A percentile compares a stretch with the other conserved stretches of the same genome.
phyloP scores from a whole-genome alignment of 306 rosid species.

The Medicago ruthenica region DNA sequence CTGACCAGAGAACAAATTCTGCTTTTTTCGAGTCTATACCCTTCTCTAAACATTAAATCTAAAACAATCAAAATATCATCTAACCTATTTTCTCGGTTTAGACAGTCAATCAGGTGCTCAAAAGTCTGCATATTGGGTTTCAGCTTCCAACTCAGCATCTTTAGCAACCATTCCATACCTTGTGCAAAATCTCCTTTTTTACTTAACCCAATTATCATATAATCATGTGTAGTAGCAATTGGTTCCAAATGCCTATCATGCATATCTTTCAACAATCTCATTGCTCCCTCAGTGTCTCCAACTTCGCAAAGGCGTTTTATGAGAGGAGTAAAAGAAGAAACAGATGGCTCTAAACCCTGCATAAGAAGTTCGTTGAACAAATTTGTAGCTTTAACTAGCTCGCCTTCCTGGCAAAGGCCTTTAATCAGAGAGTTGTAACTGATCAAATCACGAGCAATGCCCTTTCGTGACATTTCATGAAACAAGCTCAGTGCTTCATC shows the following conservation, averaged over 20 bases:
- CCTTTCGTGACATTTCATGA: slow-evolving; percentile 64
- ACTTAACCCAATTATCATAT: slow-evolving; percentile 56
- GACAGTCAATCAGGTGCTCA: slow-evolving; percentile 53
- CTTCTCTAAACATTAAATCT: slow-evolving; percentile 63
- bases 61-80: slow-evolving; percentile 69
- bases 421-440: slow-evolving; percentile 63
- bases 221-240: slow-evolving; percentile 40
- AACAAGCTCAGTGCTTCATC: slow-evolving; percentile 64
- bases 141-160: slow-evolving; percentile 55
- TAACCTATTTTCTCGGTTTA: slow-evolving; percentile 51
- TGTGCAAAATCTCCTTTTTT: slow-evolving; percentile 53
- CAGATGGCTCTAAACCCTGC: slow-evolving; percentile 62
- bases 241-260: slow-evolving; percentile 56
- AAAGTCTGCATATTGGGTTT: slow-evolving; percentile 60
- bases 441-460: slow-evolving; percentile 54
- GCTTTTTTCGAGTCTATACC: slow-evolving; percentile 55
- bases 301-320: slow-evolving; percentile 57
- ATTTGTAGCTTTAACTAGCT: slow-evolving; percentile 51
- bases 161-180: slow-evolving; percentile 65
- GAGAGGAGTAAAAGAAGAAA: slow-evolving; percentile 48
- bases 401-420: slow-evolving; percentile 58
- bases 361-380: slow-evolving; percentile 51
- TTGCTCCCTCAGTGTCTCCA: slow-evolving; percentile 55
- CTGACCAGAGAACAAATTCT: slow-evolving; percentile 49
- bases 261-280: slow-evolving; percentile 64